Base-by-base conservation (phyloP, 371 early-diverging fungal genomes). In the Gilbertella persicaria region DNA sequence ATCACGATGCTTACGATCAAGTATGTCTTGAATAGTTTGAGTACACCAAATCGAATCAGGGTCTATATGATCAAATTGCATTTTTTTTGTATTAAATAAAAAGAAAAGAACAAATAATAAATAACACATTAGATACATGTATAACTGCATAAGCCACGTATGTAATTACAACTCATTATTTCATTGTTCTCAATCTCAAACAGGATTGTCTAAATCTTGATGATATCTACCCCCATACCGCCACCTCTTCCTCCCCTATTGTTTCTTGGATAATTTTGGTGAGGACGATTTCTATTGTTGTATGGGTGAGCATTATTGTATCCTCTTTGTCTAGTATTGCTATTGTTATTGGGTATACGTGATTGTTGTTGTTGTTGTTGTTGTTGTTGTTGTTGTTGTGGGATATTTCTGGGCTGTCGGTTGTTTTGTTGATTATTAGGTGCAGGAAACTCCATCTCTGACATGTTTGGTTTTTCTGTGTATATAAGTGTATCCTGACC, bases 401-500 rank as follows among this genome's bases (percentile, higher is more conserved):
- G 50, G 10, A n/a, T n/a, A n/a, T n/a, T n/a, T n/a, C n/a, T n/a
- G n/a, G n/a, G n/a, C n/a, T 40, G 50, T 9, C 33, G 45, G 24
- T 40, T 53, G 30, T 40, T 46, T 25, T 37, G 28, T 36, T 43
- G 37, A 36, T 33, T 59, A 38, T 19, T 24, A 26, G 9, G 17
- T 35, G 39, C 23, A 29, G 12, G 21, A 23, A 49, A 52, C 24
- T 55, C 55, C 13, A 50, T 26, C 42, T 73, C 73, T 1, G 73
- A 69, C 47, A 66, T 52, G 42, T 73, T 73, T 10, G 73, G 73
- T 35, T 65, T 56, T 40, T 73, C 73, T n/a, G 47, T 41, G 50
- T 64, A 73, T 2, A 47, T 41, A 40, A 73, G 57, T 2, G 73
- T 69, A 39, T 73, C 73, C 48, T 73, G 73, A 23, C 73, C 73